Evolutionary conservation across 805 yeast species (phyloP).

Genomic region (Kregervanrija pseudodelftensis): DNA sequence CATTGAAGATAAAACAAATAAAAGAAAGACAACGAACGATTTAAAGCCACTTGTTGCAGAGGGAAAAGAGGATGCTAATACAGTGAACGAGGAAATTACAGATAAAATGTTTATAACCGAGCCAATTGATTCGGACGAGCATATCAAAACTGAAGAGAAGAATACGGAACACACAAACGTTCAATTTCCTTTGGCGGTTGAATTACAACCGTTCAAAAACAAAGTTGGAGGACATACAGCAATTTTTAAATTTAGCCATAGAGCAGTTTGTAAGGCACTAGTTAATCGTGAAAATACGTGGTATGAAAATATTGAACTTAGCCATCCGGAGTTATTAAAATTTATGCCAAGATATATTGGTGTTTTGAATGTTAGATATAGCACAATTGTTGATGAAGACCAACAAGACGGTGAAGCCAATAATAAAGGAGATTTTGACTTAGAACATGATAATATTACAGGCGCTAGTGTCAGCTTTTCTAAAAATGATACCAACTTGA

Average conservation of each 20-base stretch:
- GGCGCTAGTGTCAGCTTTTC: neutral
- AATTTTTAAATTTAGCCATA: constrained; percentile 80
- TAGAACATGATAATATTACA: neutral
- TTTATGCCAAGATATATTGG: constrained; percentile 96
- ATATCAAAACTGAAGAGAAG: neutral
- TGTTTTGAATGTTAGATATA: constrained; percentile 83
- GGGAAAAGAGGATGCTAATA: no score
- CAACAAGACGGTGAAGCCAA: constrained; percentile 3
- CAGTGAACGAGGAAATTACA: no score
- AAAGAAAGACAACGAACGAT: constrained; percentile 20
- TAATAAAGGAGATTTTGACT: constrained; percentile 5
- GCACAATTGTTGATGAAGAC: constrained; percentile 27
- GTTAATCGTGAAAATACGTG: constrained; percentile 85
- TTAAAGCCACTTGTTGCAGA: constrained; percentile 5
- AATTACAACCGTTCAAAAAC: constrained; percentile 82
- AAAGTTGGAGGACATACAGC: constrained; percentile 99
- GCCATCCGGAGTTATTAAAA: constrained; percentile 66
- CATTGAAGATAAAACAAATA: constrained; percentile 17
- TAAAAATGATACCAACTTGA: neutral
- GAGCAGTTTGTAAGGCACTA: constrained; percentile 91
- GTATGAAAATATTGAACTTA: constrained; percentile 81
- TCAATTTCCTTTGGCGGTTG: constrained; percentile 70
- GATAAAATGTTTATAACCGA: no score
- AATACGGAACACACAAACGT: neutral
- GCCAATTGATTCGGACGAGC: no score